Base-by-base conservation (phyloP, 2,329 filamentous ascomycete species). In the Fusarium chaquense region DNA sequence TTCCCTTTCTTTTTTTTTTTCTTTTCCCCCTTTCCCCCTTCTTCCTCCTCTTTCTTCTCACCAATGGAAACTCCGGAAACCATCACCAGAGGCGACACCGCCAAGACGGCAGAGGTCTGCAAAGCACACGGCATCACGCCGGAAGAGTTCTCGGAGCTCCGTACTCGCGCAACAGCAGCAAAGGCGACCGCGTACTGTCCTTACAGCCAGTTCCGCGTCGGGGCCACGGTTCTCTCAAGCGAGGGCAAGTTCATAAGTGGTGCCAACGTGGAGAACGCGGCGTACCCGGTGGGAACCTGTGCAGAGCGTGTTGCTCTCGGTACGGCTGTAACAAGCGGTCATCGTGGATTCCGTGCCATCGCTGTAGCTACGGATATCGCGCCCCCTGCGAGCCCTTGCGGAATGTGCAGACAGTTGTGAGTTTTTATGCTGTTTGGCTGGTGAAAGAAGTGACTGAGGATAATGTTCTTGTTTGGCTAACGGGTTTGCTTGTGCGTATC, bases 381-480 rank as follows among this genome's bases (percentile, higher is more conserved):
- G 33, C 87, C 89, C 32, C 89, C 90, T 6, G 87, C 87, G 49
- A 90, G 90, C 67, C 96, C 96, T 1, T 99, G 96, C 78, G 96
- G 96, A 58, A 98, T 97, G 94, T 98, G 95, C 79, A 86, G 95
- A 74, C 95, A 98, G 79, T 97, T 95, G 91, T 93, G 78, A 83
- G 88, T 85, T 53, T 11, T 53, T 44, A 10, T 12, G 40, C 54
- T 33, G 44, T 35, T 44, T 35, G 33, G 33, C 13, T 45, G 35
- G 22, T 33, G 47, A 28, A 28, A 26, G 33, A n/a, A 35, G 51
- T 43, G 24, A 20, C 32, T 9, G 49, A 28, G n/a, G 38, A 47
- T 41, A 28, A 61, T 36, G 28, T 56, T 41, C 2, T 28, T 51
- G 28, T 52, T 44, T 64, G 57, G 36, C 59, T 70, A 58, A 69